phyloP scores from a whole-genome alignment of 805 yeast genomes.

The Hanseniaspora clermontiae region DNA sequence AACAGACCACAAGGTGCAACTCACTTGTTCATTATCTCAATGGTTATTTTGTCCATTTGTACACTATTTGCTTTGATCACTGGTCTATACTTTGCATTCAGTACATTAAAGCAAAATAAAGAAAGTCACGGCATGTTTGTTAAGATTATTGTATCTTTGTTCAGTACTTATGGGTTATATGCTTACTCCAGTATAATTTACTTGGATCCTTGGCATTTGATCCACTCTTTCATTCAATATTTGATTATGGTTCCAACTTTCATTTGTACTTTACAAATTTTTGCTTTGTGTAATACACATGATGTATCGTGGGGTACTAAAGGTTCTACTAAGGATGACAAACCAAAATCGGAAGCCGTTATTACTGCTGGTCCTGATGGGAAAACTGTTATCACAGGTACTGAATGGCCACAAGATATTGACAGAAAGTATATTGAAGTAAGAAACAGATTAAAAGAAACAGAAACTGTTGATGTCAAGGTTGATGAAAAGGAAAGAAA shows the following conservation, averaged over 20 bases:
- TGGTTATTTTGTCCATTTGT: slow-evolving; percentile 61
- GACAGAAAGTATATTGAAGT: slow-evolving; percentile 29
- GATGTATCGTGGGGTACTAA: slow-evolving; percentile 99
- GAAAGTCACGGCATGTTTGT: slow-evolving; percentile 42
- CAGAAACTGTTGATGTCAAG: slow-evolving; percentile 22
- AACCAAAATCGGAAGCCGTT: slow-evolving; percentile 67
- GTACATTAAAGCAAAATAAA: slow-evolving; percentile 34
- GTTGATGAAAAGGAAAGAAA: slow-evolving; percentile 25
- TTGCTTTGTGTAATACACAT: slow-evolving; percentile 95
- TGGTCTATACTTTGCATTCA: slow-evolving; percentile 67
- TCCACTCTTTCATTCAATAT: slow-evolving; percentile 79
- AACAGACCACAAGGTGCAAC: slow-evolving; percentile 95
- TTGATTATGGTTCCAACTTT: slow-evolving; percentile 82
- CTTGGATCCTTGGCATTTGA: slow-evolving; percentile 91
- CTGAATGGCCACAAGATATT: slow-evolving; percentile 31
- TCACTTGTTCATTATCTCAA: slow-evolving; percentile 57
- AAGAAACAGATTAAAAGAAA: slow-evolving; percentile 28
- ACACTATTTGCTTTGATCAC: slow-evolving; percentile 70
- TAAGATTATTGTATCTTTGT: slow-evolving; percentile 69
- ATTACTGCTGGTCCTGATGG: slow-evolving; percentile 71
- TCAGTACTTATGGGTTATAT: slow-evolving; percentile 87
- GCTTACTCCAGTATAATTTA: slow-evolving; percentile 69
- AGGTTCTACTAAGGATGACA: slow-evolving; percentile 69
- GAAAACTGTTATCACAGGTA: slow-evolving; percentile 61
- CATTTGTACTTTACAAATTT: slow-evolving; percentile 83